Evolutionary conservation across 495 filamentous ascomycete species (phyloP).

Genomic region (Friedmanniomyces endolithicus): DNA sequence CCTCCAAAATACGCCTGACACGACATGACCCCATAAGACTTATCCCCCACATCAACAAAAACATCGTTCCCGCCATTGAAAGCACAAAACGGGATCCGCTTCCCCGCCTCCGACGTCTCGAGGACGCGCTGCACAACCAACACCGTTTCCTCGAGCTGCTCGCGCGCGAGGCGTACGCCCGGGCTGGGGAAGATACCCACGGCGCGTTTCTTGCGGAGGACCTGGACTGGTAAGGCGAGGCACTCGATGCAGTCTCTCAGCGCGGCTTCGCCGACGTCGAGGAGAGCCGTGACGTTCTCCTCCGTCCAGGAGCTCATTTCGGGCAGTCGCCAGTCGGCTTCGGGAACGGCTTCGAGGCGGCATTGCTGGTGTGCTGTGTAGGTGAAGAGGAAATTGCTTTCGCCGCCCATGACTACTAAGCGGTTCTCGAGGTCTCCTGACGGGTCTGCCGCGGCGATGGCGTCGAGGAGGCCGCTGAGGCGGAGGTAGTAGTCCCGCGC

Average conservation of each 20-base stretch:
- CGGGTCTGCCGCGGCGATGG: slow-evolving; percentile 55
- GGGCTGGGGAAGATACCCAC: slow-evolving; percentile 73
- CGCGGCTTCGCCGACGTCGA: slow-evolving; percentile 76
- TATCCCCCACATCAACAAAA: slow-evolving; percentile 98
- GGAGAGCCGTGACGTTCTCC: slow-evolving; percentile 57
- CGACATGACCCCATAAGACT: slow-evolving; percentile 82
- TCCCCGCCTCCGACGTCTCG: slow-evolving; percentile 60
- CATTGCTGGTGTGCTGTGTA: slow-evolving; percentile 46
- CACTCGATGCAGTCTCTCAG: slow-evolving; percentile 65
- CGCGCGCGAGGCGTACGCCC: slow-evolving; percentile 58
- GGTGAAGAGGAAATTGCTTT: slow-evolving; percentile 74
- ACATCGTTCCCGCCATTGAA: slow-evolving; percentile 59
- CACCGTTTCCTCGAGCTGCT: slow-evolving; percentile 91
- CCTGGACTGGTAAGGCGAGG: slow-evolving; percentile 59
- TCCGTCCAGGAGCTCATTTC: slow-evolving; percentile 84
- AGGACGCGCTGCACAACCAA: slow-evolving; percentile 84
- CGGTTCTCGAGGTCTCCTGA: slow-evolving; percentile 54
- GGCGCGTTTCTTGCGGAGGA: slow-evolving; percentile 84
- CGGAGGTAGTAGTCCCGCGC: slow-evolving; percentile 70
- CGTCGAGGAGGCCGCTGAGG: slow-evolving; percentile 71
- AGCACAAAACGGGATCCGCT: slow-evolving; percentile 80
- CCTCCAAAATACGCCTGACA: slow-evolving; percentile 86
- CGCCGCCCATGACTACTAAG: slow-evolving; percentile 79
- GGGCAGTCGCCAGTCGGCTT: slow-evolving; percentile 64
- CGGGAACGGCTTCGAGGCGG: slow-evolving; percentile 48